phyloP scores from a whole-genome alignment of 805 yeast genomes.

The Candida gorgasii region DNA sequence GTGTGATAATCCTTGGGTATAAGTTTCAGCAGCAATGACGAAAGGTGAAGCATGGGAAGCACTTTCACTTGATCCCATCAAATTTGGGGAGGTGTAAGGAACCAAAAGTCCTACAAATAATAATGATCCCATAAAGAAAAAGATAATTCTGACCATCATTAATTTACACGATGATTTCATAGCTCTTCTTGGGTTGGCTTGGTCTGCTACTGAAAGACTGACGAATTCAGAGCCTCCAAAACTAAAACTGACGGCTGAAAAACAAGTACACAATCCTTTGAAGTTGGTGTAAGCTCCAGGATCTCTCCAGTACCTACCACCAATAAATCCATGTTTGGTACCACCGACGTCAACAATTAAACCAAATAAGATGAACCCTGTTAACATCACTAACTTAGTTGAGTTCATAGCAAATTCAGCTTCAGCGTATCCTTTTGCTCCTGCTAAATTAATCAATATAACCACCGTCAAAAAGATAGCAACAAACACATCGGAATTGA shows the following conservation, averaged over 20 bases:
- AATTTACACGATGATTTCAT: constrained; percentile 44
- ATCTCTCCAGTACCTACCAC: constrained; percentile 44
- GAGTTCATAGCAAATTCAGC: constrained; percentile 43
- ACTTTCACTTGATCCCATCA: constrained; percentile 36
- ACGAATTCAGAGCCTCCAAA: constrained; percentile 44
- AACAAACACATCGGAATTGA: constrained; percentile 60
- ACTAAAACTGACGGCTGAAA: constrained; percentile 43
- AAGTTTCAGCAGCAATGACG: constrained; percentile 43
- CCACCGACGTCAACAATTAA: constrained; percentile 42
- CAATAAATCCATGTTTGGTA: constrained; percentile 35
- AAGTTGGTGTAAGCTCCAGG: constrained; percentile 40
- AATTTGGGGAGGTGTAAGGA: constrained; percentile 31
- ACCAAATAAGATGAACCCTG: constrained; percentile 43
- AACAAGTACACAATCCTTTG: constrained; percentile 41
- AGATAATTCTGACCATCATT: constrained; percentile 37
- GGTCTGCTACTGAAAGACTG: constrained; percentile 40
- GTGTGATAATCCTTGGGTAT: constrained; percentile 39
- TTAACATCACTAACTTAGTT: constrained; percentile 35
- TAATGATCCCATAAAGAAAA: constrained; percentile 42
- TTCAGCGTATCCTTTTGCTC: constrained; percentile 49
- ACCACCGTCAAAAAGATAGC: constrained; percentile 51
- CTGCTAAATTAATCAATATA: constrained; percentile 44
- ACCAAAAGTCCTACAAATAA: constrained; percentile 41
- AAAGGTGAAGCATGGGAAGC: constrained; percentile 42
- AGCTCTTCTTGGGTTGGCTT: constrained; percentile 38